phyloP scores from a whole-genome alignment of 768 basidiomycete genomes.

The Paxillus rubicundulus region DNA sequence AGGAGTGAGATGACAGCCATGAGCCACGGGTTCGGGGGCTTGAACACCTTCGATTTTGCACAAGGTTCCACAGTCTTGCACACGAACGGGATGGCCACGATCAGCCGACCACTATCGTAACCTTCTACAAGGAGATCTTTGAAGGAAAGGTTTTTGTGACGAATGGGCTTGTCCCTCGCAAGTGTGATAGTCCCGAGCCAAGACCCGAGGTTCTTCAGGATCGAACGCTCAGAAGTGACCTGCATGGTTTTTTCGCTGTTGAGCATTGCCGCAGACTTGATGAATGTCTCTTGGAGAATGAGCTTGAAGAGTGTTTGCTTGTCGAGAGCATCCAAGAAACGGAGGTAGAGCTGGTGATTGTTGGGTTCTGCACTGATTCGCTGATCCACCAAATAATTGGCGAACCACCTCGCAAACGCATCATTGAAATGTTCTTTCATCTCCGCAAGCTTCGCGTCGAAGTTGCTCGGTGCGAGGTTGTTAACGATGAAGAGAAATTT shows the following conservation, averaged over 20 bases:
- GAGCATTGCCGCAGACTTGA: constrained; percentile 80
- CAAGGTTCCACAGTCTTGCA: constrained; percentile 96
- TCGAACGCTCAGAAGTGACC: constrained; percentile 78
- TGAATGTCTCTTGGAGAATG: constrained; percentile 90
- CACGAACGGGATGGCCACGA: constrained; percentile 96
- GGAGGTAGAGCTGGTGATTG: constrained; percentile 92
- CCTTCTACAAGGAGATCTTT: constrained; percentile 98
- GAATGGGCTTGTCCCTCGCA: constrained; percentile 89
- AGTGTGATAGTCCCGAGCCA: constrained; percentile 96
- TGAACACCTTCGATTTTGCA: constrained; percentile 87
- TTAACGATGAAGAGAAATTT: constrained; percentile 97
- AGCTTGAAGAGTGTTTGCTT: constrained; percentile 64
- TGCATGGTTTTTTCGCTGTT: constrained; percentile 91
- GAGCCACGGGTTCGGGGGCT: constrained; percentile 96
- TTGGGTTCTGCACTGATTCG: constrained; percentile 95
- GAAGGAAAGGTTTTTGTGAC: constrained; percentile 90
- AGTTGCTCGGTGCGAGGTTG: constrained; percentile 93
- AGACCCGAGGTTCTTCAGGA: constrained; percentile 90
- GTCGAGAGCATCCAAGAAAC: constrained; percentile 85
- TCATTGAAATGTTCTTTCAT: constrained; percentile 85
- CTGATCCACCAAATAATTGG: constrained; percentile 95
- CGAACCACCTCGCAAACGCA: constrained; percentile 90
- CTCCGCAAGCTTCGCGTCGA: constrained; percentile 81
- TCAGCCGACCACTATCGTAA: constrained; percentile 84
- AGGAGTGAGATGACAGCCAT: constrained; percentile 93